phyloP scores from a whole-genome alignment of 1,284 basidiomycete genomes.

The Marasmius oreades region DNA sequence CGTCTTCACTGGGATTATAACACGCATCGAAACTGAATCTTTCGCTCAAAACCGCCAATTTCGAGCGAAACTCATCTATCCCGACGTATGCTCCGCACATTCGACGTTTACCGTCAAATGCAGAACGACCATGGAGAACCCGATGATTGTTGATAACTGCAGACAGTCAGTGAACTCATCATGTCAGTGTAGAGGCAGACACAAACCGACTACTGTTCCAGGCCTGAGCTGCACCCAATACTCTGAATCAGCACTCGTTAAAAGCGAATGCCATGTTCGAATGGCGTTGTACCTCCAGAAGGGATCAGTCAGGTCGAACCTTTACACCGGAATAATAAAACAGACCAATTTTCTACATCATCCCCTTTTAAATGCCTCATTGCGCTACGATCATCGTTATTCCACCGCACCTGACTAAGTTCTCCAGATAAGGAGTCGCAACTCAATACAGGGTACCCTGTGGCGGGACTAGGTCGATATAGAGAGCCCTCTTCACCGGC shows the following conservation, averaged over 20 bases:
- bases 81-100: conserved; percentile 97
- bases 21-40: conserved; percentile 38
- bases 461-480: conserved; percentile 57
- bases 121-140: conserved; percentile 89
- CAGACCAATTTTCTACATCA: conserved; percentile 70
- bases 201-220: conserved; percentile 82
- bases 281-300: conserved; percentile 77
- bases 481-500: conserved; percentile 73
- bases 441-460: conserved; percentile 67
- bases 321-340: background rate
- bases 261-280: conserved; percentile 70
- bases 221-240: conserved; percentile 89
- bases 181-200: background rate
- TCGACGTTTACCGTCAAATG: conserved; percentile 82
- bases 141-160: conserved; percentile 92
- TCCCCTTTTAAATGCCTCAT: conserved; percentile 58
- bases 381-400: conserved; percentile 90
- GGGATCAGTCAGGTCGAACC: conserved; percentile 11
- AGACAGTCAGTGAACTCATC: background rate
- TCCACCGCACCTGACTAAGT: conserved; percentile 85
- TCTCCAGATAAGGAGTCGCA: conserved; percentile 63
- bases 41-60: conserved; percentile 66
- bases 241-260: conserved; percentile 81
- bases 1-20: conserved; percentile 25
- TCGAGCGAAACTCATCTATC: conserved; percentile 84